phyloP scores from a whole-genome alignment of 129 eudicot species.

The Oenanthe sinensis region DNA sequence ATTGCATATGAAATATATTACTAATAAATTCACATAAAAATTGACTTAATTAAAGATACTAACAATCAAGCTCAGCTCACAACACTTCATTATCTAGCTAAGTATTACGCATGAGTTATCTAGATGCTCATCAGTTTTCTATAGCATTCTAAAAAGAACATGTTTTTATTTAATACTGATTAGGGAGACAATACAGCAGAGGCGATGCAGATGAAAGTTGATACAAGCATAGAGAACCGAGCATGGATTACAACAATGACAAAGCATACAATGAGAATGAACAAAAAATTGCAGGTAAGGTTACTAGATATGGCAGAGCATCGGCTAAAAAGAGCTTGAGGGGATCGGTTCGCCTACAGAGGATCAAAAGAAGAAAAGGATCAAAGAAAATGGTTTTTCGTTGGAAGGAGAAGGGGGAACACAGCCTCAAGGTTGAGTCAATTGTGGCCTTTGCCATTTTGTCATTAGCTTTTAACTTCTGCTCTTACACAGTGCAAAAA shows the following conservation, averaged over 20 bases:
- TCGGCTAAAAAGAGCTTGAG: constrained; percentile 14
- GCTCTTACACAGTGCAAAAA: constrained; percentile 19
- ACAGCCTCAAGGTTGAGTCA: background rate
- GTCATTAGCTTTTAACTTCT: background rate
- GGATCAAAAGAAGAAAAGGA: constrained; percentile 18
- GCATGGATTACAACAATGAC: constrained; percentile 26
- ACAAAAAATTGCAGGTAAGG: constrained; percentile 23
- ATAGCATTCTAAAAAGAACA: background rate
- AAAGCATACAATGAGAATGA: constrained; percentile 34
- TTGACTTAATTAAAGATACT: background rate
- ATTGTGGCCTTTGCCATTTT: background rate
- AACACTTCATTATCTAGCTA: background rate
- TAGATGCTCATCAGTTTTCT: background rate
- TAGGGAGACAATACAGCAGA: constrained; percentile 31
- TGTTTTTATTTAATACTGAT: background rate
- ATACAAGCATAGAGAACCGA: constrained; percentile 23
- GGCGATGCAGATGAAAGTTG: constrained; percentile 32
- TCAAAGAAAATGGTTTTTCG: background rate
- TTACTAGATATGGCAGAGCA: constrained; percentile 26
- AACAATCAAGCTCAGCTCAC: background rate
- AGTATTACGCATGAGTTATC: background rate
- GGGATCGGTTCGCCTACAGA: background rate
- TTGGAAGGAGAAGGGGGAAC: background rate
- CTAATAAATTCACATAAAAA: background rate
- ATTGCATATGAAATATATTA: background rate